Conservation (phyloP, 345 rosid species). For the Lumnitzera littorea region DNA sequence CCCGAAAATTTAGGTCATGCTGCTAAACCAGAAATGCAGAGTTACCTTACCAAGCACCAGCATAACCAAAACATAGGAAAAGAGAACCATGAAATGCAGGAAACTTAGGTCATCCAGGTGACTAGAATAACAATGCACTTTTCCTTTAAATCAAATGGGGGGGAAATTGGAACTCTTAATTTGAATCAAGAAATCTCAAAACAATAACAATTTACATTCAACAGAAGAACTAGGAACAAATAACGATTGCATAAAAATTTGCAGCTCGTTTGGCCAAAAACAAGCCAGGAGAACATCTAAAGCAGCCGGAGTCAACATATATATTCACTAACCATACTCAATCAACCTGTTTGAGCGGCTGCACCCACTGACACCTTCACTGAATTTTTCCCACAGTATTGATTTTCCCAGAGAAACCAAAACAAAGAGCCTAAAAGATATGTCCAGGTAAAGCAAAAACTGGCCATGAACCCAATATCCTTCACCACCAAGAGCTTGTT, state of each 20-base stretch:
- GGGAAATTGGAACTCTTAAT: conserved; percentile 10
- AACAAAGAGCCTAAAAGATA: no score
- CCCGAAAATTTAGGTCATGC: no score
- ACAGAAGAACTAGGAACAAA: conserved; percentile 11
- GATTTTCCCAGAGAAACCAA: no score
- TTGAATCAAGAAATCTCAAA: conserved; percentile 11
- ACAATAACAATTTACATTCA: conserved; percentile 31
- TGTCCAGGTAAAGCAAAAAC: no score
- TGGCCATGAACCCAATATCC: no score
- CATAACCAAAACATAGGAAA: no score
- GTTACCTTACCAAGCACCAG: no score
- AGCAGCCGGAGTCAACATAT: background rate
- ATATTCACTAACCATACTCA: background rate
- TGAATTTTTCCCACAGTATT: background rate
- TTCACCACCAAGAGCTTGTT: no score
- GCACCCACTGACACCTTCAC: conserved; percentile 3
- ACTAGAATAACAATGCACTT: no score
- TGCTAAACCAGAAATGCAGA: no score
- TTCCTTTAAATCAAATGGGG: background rate
- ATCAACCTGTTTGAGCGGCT: background rate
- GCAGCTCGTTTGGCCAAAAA: conserved; percentile 23
- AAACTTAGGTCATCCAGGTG: background rate
- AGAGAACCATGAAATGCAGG: no score
- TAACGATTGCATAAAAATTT: conserved; percentile 22
- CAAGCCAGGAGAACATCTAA: conserved; percentile 4